Percentiles rank a stretch among this genome's conserved stretches.
phyloP scores from a whole-genome alignment of 208 protist species.

The Leishmania braziliensis region DNA sequence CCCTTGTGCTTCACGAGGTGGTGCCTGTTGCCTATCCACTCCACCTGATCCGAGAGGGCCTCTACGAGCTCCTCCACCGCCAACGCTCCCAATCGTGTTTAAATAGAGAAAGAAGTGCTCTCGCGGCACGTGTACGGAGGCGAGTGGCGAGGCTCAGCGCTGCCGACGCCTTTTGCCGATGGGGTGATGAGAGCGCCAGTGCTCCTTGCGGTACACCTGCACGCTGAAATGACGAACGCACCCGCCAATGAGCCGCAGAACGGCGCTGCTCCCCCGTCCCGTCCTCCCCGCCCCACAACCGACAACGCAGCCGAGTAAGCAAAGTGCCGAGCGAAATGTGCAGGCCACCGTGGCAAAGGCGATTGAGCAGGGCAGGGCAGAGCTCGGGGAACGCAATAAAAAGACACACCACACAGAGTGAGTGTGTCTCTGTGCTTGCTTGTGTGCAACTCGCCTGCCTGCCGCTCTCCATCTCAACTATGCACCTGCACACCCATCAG shows the following conservation, averaged over 20 bases:
- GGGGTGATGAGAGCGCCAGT: slow-evolving; percentile 40
- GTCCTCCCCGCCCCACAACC: neutral
- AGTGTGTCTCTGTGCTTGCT: neutral
- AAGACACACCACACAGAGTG: neutral
- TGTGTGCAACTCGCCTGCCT: neutral
- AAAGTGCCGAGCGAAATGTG: neutral
- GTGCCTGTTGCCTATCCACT: slow-evolving; percentile 52
- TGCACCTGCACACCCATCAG: neutral
- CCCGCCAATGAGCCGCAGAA: slow-evolving; percentile 46
- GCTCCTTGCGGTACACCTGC: slow-evolving; percentile 67
- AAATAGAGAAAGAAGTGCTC: slow-evolving; percentile 53
- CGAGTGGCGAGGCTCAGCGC: slow-evolving; percentile 36
- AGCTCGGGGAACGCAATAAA: no score
- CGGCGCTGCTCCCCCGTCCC: slow-evolving; percentile 16
- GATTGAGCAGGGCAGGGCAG: neutral
- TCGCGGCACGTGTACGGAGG: slow-evolving; percentile 54
- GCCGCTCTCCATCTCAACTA: neutral
- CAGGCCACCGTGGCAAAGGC: neutral
- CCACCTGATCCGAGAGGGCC: slow-evolving; percentile 19
- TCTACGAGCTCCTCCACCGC: slow-evolving; percentile 35
- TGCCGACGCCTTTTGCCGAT: slow-evolving; percentile 43
- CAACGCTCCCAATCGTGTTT: slow-evolving; percentile 29
- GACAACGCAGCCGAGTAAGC: neutral
- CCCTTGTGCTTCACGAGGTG: slow-evolving; percentile 70
- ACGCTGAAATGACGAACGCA: slow-evolving; percentile 65